Evolutionary conservation across 139 green algal species (phyloP).

Genomic region (Astrephomene gubernaculifera): DNA sequence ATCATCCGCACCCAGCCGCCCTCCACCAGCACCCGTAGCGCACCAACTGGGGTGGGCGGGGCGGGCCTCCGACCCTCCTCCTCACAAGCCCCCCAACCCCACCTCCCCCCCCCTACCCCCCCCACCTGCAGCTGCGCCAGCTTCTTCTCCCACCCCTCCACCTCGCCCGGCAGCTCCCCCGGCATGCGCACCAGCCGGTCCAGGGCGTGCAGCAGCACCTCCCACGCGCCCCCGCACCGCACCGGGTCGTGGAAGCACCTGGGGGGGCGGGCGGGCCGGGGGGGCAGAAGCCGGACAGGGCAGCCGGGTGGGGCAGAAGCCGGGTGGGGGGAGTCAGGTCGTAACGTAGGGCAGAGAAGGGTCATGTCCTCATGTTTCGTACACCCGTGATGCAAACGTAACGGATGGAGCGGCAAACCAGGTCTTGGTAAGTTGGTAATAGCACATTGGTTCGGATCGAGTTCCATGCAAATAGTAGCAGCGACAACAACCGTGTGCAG

Average conservation of each 20-base stretch:
- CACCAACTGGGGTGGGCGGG: no score
- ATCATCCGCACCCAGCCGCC: no score
- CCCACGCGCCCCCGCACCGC: conserved; percentile 32
- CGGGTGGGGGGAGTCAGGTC: neutral
- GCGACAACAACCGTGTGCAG: no score
- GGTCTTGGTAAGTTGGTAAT: no score
- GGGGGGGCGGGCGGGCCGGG: neutral
- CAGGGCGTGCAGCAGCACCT: conserved; percentile 51
- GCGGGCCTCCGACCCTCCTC: no score
- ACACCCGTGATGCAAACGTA: no score
- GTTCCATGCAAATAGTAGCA: no score
- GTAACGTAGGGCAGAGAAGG: neutral
- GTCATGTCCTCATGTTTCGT: neutral
- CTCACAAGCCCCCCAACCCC: neutral
- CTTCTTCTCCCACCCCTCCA: conserved; percentile 35
- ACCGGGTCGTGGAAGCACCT: neutral
- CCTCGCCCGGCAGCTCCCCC: conserved; percentile 28
- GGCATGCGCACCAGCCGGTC: conserved; percentile 30
- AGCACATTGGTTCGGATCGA: no score
- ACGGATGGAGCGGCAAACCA: no score
- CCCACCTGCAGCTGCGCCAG: conserved; percentile 26
- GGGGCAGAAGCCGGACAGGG: no score
- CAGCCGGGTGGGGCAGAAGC: neutral
- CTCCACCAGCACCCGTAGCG: no score
- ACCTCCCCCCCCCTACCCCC: neutral